Base-by-base conservation (phyloP, 306 rosid genomes). In the Rubus idaeus region DNA sequence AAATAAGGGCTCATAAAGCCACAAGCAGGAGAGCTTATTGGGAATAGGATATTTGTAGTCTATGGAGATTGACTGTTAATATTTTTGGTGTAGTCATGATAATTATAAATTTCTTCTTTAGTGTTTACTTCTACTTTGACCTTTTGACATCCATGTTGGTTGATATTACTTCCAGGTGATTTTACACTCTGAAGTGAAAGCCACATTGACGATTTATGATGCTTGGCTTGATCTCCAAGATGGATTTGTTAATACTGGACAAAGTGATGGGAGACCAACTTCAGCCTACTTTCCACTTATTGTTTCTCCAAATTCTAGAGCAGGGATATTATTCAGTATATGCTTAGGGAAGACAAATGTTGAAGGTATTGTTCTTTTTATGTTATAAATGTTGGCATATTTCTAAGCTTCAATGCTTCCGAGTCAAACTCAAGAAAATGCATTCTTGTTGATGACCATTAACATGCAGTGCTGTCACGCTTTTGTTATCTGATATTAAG, bases 141-240 rank as follows among this genome's bases (percentile, higher is more conserved):
- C 53, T 80, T 46, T 74, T 78, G 30, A 76, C 75, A 61, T 78
- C 60, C 65, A 23, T 77, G 55, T 69, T 75, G 74, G 76, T 84
- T 77, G 49, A 41, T 78, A 55, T 83, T 83, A 80, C 80, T 83
- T 87, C 57, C 83, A 95, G 99, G 97, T 92, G 83, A 89, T 88
- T 65, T 88, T 92, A 75, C 97, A 92, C 82, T 95, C 99, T 57
- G 97, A 95, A 85, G 96, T 95, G 67, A 95, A 90, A 87, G 97
- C 97, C 77, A 84, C 91, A 66, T 73, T 95, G 80, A 88, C 91
- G 66, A 86, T 95, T 71, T 81, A 84, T 65, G 97, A 95, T 85
- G 96, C 97, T 63, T 92, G 97, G 97, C 97, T 95, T 80, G 97
- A 92, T 83, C 99, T 95, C 82, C 99, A 90, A 92, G 92, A 92